These are phyloP conservation scores for Boechera divaricarpa DNA, from an alignment of 345 rosid species.

Conservation along the genomic window DNA sequence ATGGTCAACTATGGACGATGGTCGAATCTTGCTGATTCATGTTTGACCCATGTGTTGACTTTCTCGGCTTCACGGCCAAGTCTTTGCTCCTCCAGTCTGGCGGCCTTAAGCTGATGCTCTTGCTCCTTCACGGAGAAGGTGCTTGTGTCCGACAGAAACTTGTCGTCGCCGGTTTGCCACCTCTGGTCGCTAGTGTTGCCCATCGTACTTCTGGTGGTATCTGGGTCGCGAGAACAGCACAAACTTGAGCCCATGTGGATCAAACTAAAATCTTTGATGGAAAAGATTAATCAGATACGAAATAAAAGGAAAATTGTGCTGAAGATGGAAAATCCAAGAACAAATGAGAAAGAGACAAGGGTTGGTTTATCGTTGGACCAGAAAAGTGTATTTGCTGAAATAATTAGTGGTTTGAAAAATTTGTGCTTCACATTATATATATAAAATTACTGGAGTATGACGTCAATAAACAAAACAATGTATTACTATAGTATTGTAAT, in stretches of 20 bases:
- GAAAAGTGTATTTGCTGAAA: slow-evolving; percentile 19
- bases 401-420: slow-evolving; percentile 20
- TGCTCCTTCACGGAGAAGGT: slow-evolving; percentile 42
- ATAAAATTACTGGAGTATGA: neutral
- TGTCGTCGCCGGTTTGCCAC: slow-evolving; percentile 29
- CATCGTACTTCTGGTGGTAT: slow-evolving; percentile 2
- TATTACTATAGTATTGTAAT: neutral
- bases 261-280: slow-evolving; percentile 25
- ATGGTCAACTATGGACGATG: slow-evolving; percentile 39
- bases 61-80: slow-evolving; percentile 44
- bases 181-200: slow-evolving; percentile 19
- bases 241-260: slow-evolving; percentile 42
- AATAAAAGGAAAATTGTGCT: neutral
- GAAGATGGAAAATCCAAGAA: slow-evolving; percentile 18
- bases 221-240: slow-evolving; percentile 37
- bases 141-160: slow-evolving; percentile 32
- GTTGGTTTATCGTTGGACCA: slow-evolving; percentile 34
- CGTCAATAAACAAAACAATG: slow-evolving; percentile 19
- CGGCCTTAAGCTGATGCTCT: slow-evolving; percentile 37
- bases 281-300: neutral
- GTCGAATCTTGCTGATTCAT: slow-evolving; percentile 44
- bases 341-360: slow-evolving; percentile 14
- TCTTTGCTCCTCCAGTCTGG: slow-evolving; percentile 35
- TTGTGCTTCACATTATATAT: neutral
- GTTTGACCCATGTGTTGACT: slow-evolving; percentile 41